Evolutionary conservation across 2,329 filamentous ascomycete genomes (phyloP).

Genomic region (Aspergillus luchuensis): DNA sequence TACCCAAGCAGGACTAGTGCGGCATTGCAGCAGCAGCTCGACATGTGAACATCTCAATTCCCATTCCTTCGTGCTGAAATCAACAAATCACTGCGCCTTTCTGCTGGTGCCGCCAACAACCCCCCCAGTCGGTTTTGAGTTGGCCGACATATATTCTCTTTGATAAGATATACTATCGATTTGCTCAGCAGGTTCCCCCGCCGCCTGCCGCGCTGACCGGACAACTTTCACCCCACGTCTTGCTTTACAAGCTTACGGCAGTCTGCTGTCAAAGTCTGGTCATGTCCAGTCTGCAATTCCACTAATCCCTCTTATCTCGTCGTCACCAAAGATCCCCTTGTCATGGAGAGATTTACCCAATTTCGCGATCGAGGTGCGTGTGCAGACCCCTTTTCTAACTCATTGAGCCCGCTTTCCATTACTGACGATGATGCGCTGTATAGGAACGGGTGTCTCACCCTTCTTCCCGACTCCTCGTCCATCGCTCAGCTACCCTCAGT

Average conservation of each 20-base stretch:
- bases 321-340: neutral
- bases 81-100: neutral
- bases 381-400: neutral
- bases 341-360: constrained; percentile 93
- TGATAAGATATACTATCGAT: no score
- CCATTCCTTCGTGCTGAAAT: no score
- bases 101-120: neutral
- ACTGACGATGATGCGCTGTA: constrained; percentile 9
- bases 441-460: constrained; percentile 92
- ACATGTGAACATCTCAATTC: neutral
- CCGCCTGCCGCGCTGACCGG: no score
- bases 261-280: neutral
- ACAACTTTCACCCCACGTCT: neutral
- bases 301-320: neutral
- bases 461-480: constrained; percentile 81
- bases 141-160: no score
- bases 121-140: no score
- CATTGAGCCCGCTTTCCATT: neutral
- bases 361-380: constrained; percentile 87
- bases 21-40: neutral
- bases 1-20: neutral
- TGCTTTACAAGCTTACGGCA: neutral
- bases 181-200: neutral
- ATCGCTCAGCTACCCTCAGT: constrained; percentile 59
- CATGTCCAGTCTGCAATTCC: neutral